phyloP scores from a whole-genome alignment of 192 early-diverging fungal genomes.

The Coemansia sp. region DNA sequence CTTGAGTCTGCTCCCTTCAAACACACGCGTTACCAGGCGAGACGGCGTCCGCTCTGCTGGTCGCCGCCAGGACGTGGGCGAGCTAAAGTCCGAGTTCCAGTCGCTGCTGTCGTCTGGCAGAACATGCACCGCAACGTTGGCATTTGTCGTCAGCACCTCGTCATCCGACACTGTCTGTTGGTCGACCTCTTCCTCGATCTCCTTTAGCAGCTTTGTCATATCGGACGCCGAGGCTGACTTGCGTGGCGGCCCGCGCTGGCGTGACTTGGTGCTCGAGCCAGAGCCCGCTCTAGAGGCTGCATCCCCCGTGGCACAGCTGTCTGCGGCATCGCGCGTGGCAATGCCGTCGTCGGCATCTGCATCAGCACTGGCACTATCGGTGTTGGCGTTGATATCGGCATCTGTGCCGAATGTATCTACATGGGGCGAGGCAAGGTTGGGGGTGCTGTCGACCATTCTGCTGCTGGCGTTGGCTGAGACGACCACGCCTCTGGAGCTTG shows the following conservation, averaged over 20 bases:
- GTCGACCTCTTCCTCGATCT: slow-evolving; percentile 30
- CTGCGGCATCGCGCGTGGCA: slow-evolving; percentile 1
- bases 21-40: slow-evolving; percentile 20
- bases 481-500: not conserved
- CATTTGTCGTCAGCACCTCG: slow-evolving; percentile 36
- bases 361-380: not conserved
- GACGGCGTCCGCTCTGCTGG: slow-evolving; percentile 43
- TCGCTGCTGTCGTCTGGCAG: slow-evolving; percentile 54
- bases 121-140: slow-evolving; percentile 38
- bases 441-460: slow-evolving; percentile 1
- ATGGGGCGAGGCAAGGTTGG: not conserved
- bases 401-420: not conserved
- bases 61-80: slow-evolving; percentile 52
- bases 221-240: slow-evolving; percentile 42
- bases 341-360: slow-evolving; percentile 10
- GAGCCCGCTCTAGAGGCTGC: not conserved
- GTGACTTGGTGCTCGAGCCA: slow-evolving; percentile 3
- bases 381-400: not conserved
- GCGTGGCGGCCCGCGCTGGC: slow-evolving; percentile 17
- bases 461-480: not conserved
- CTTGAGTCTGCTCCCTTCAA: slow-evolving; percentile 42
- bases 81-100: slow-evolving; percentile 58
- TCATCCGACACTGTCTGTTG: slow-evolving; percentile 38
- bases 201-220: slow-evolving; percentile 28
- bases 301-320: not conserved